Conservation (phyloP, 2,329 filamentous ascomycete species). For the Fusarium sp. region DNA sequence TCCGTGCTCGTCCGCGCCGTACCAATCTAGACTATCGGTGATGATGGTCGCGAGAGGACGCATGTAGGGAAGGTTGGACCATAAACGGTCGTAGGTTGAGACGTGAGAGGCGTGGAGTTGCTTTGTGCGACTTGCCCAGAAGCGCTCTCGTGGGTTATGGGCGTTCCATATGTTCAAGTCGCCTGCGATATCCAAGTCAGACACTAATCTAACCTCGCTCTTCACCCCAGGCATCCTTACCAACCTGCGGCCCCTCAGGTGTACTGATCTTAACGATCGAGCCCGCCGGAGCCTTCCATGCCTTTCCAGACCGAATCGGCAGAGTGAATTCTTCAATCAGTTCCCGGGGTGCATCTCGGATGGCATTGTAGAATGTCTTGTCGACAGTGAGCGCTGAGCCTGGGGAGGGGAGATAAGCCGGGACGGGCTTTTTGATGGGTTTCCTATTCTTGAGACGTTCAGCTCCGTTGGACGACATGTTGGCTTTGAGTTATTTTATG, state of each 20-base stretch:
- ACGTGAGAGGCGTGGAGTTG: constrained; percentile 84
- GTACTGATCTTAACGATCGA: constrained; percentile 79
- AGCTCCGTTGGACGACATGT: constrained; percentile 42
- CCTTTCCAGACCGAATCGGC: constrained; percentile 77
- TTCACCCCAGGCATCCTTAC: constrained; percentile 44
- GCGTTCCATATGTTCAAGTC: constrained; percentile 86
- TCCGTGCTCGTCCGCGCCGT: constrained; percentile 71
- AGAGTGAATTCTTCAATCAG: constrained; percentile 67
- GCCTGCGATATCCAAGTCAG: constrained; percentile 53
- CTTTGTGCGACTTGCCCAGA: constrained; percentile 83
- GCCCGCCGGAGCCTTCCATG: constrained; percentile 77
- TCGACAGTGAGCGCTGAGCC: constrained; percentile 59
- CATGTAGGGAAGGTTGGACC: constrained; percentile 82
- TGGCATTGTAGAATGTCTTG: constrained; percentile 66
- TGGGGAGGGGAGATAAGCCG: constrained; percentile 59
- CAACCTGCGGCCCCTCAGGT: constrained; percentile 80
- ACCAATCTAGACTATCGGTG: constrained; percentile 72
- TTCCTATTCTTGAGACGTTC: constrained; percentile 56
- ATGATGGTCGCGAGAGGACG: constrained; percentile 78
- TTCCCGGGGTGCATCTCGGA: constrained; percentile 61
- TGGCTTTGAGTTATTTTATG: background rate
- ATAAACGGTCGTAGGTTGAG: constrained; percentile 76
- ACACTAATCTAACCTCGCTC: background rate
- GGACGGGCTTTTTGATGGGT: constrained; percentile 59
- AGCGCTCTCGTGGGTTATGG: constrained; percentile 80